A percentile compares a stretch with the other conserved stretches of the same genome.
Evolutionary conservation across 2,329 filamentous ascomycete genomes (phyloP).

Genomic region (Pestalotiopsis sp.): DNA sequence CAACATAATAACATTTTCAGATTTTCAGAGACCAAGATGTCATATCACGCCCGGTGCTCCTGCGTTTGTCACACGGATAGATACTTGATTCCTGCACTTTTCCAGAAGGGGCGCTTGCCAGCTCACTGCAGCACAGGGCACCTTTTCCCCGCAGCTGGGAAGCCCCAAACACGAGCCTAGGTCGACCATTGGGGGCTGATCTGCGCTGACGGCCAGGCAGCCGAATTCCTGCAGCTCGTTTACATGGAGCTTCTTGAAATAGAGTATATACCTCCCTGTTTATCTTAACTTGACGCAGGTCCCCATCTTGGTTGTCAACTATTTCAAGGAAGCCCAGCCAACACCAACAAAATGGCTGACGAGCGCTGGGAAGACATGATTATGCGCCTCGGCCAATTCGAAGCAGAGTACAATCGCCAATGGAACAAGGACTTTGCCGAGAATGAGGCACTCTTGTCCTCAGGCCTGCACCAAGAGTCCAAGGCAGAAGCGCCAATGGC

Average conservation of each 20-base stretch:
- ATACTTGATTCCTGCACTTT: neutral
- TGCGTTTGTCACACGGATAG: neutral
- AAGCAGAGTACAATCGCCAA: too few relatives aligned
- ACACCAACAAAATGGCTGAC: neutral
- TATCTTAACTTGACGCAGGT: neutral
- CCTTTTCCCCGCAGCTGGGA: neutral
- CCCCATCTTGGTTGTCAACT: neutral
- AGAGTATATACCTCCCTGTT: neutral
- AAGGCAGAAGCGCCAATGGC: neutral
- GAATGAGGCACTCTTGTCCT: neutral
- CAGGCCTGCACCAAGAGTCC: neutral
- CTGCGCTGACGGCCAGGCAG: constrained; percentile 5
- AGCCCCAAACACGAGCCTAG: neutral
- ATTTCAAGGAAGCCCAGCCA: neutral
- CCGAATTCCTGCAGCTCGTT: neutral
- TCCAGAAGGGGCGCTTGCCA: neutral
- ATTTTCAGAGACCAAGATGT: too few relatives aligned
- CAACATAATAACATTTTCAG: too few relatives aligned
- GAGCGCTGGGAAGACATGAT: neutral
- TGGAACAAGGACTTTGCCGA: too few relatives aligned
- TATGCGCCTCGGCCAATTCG: too few relatives aligned
- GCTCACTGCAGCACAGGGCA: neutral
- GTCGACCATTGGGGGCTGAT: neutral
- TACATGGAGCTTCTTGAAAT: neutral
- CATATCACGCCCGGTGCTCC: too few relatives aligned